Evolutionary conservation across 208 protist genomes (phyloP), one percentile per base, ranked within the genome.

Genomic region (Leishmania tarentolae): DNA sequence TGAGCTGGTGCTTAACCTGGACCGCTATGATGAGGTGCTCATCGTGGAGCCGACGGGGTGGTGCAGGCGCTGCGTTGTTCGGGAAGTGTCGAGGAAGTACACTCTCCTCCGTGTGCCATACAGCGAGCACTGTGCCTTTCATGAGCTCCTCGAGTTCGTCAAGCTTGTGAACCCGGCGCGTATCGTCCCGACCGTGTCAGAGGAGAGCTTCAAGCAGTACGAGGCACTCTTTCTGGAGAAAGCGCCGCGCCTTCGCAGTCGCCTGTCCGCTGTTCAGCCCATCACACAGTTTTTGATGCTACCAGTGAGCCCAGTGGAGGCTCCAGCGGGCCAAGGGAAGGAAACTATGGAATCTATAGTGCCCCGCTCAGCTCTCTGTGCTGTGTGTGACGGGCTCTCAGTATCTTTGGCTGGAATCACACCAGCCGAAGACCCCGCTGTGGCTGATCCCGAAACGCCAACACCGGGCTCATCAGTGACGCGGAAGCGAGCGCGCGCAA

Each of bases 51-150:
- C 95, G 2, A 98, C 92, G 24, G 96, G 96, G 28, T 98, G 95
- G 95, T 85, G 76, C 53, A 85, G 81, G 76, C 76, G 82, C 24
- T 53, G 50, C 71, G 47, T 13, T 40, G 68, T n/a, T 0, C 76
- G 82, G 17, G 71, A 76, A 24, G 84, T 89, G 4, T 85, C 76
- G 15, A 76, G 82, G 5, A 76, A 76, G 52, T 53, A 88, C 15
- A 87, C 76, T 28, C 69, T 92, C 40, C 81, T 97, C 15, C 78
- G 86, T 42, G 83, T 98, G 2, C 93, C 95, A 11, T 98, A 98
- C 80, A 96, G 92, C 75, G 95, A 98, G 80, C 95, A 98, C 89
- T 90, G 90, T 80, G 90, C 87, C 75, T 97, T 98, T 82, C 74
- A 86, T 13, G 95, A 98, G 80, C 84, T 98, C 79, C 47, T 96